These are phyloP conservation scores for Seminavis robusta DNA, from an alignment of 108 stramenopile genomes.

Conservation along the genomic window DNA sequence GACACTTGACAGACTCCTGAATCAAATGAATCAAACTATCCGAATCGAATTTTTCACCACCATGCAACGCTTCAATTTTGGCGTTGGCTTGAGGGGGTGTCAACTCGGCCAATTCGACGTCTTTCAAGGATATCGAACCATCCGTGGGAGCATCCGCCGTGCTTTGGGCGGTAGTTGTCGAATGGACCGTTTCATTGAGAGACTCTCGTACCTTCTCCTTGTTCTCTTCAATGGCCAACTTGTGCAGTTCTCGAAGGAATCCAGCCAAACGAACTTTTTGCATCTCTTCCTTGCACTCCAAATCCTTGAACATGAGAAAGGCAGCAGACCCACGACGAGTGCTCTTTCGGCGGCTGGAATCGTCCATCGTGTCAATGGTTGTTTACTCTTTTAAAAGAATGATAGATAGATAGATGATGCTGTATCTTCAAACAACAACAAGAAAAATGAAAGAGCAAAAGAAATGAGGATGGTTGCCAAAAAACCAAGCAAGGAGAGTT, in stretches of 20 bases:
- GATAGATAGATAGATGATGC: too few relatives aligned
- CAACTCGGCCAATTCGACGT: conserved; percentile 3
- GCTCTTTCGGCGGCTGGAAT: too few relatives aligned
- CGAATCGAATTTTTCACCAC: not conserved
- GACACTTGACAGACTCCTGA: not conserved
- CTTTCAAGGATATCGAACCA: not conserved
- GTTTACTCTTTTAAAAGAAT: too few relatives aligned
- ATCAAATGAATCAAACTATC: not conserved
- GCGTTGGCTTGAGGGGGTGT: not conserved
- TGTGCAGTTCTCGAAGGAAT: conserved; percentile 8
- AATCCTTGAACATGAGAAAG: conserved; percentile 3
- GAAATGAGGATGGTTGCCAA: too few relatives aligned
- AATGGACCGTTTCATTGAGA: not conserved
- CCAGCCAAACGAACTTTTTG: conserved; percentile 12
- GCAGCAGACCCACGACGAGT: too few relatives aligned
- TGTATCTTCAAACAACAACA: too few relatives aligned
- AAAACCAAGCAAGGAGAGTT: too few relatives aligned
- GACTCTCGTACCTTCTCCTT: not conserved
- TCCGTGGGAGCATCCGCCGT: not conserved
- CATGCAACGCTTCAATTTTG: not conserved
- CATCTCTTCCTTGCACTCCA: conserved; percentile 19
- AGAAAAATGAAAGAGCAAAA: too few relatives aligned
- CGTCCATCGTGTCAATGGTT: too few relatives aligned
- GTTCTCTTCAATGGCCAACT: not conserved
- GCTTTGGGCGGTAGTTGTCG: not conserved